phyloP scores from a whole-genome alignment of 352 stramenopile species.

The Globisporangium nodosum region DNA sequence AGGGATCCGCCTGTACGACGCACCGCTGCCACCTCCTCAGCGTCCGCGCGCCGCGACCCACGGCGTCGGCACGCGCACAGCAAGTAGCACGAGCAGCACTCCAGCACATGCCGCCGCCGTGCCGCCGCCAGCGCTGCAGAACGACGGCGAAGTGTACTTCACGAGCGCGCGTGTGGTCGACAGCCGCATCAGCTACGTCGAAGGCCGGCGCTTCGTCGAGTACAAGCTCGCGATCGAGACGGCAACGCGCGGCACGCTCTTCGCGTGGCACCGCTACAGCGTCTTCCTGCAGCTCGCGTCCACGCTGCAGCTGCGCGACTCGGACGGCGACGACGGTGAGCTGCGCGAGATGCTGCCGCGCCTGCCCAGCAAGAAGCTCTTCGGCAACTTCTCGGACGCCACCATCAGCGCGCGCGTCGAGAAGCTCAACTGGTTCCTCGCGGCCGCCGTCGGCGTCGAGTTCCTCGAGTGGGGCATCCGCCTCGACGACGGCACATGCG shows the following conservation, averaged over 20 bases:
- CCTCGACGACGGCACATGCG: constrained; percentile 39
- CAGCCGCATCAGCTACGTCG: constrained; percentile 12
- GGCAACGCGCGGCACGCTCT: constrained; percentile 32
- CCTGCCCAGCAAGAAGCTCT: constrained; percentile 40
- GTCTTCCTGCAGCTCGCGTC: constrained; percentile 37
- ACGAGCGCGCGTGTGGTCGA: constrained; percentile 11
- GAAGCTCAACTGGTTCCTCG: constrained; percentile 42
- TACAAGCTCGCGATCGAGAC: constrained; percentile 51
- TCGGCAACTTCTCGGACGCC: constrained; percentile 30
- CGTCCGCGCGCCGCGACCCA: background rate
- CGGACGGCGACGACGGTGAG: constrained; percentile 14
- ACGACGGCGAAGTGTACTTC: constrained; percentile 8
- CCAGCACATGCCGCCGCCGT: background rate
- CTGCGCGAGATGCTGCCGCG: constrained; percentile 30
- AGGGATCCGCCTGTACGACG: constrained; percentile 10
- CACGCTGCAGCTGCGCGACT: constrained; percentile 35
- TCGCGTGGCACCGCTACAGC: constrained; percentile 44
- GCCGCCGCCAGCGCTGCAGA: background rate
- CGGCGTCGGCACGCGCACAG: background rate
- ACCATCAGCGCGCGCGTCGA: constrained; percentile 37
- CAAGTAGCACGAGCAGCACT: background rate
- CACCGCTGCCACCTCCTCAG: background rate
- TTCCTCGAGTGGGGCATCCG: constrained; percentile 47
- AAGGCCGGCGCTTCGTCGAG: constrained; percentile 29
- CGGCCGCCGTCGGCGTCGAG: constrained; percentile 32